phyloP scores from a whole-genome alignment of 2,329 filamentous ascomycete genomes.

The Colletotrichum simmondsii region DNA sequence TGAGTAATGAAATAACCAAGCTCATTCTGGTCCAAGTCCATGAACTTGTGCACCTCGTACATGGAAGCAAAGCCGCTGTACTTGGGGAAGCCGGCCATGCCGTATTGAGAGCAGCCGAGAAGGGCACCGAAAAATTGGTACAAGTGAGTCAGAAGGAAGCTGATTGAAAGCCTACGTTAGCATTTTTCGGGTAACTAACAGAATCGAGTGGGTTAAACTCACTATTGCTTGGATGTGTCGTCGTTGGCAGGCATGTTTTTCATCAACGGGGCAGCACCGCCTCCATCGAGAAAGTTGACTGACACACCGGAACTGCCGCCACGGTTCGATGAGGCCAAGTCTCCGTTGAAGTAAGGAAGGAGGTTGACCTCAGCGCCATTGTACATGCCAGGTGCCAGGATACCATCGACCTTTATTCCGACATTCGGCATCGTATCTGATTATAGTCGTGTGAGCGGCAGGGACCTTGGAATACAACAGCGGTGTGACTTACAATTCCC shows the following conservation, averaged over 20 bases:
- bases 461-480: background rate
- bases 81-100: constrained; percentile 58
- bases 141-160: constrained; percentile 68
- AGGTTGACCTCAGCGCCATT: constrained; percentile 65
- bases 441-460: background rate
- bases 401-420: constrained; percentile 64
- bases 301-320: constrained; percentile 56
- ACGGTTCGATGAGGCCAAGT: constrained; percentile 63
- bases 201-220: constrained; percentile 37
- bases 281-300: constrained; percentile 71
- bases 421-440: constrained; percentile 64
- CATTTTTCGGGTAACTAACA: background rate
- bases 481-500: constrained; percentile 61
- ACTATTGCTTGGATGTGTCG: constrained; percentile 66
- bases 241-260: constrained; percentile 65
- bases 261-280: constrained; percentile 64
- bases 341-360: constrained; percentile 69
- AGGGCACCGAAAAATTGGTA: constrained; percentile 71
- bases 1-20: constrained; percentile 70
- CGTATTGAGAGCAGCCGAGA: constrained; percentile 64
- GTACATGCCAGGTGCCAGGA: constrained; percentile 61
- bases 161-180: constrained; percentile 35
- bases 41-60: constrained; percentile 69
- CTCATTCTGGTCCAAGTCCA: constrained; percentile 63
- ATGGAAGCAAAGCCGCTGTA: constrained; percentile 59